Base-by-base conservation (phyloP, 176 grass and related monocot species). In the Oryza brachyantha region DNA sequence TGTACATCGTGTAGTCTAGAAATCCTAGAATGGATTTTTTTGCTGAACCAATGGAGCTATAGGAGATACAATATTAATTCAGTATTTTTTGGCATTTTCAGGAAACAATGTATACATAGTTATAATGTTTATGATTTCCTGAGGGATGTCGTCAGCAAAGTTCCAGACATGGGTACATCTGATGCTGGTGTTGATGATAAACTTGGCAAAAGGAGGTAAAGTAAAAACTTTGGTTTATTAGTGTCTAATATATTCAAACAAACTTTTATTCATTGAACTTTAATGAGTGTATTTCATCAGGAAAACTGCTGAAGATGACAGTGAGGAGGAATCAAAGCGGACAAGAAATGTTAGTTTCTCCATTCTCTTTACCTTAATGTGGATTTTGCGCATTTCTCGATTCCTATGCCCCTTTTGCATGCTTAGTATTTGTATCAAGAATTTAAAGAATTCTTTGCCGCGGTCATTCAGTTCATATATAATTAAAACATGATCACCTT, bases 41-140 rank as follows among this genome's bases (percentile, higher is more conserved):
- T n/a, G n/a, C n/a, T n/a, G n/a, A n/a, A n/a, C n/a, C n/a, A n/a
- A n/a, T n/a, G n/a, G n/a, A n/a, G n/a, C n/a, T n/a, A n/a, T n/a
- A n/a, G n/a, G n/a, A n/a, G n/a, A n/a, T n/a, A n/a, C n/a, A 32
- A 32, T 64, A 21, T 50, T 78, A 27, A 75, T 69, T 75, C 21
- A 55, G 0, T 66, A 78, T 9, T 66, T 9, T 66, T 84, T 83
- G 72, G 28, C 65, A 22, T 87, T 61, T 82, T 68, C 87, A 97
- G 95, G 89, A 97, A 94, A 65, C 85, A 94, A 36, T 98, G 92
- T 68, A 89, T 98, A 54, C 93, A 98, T 45, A 79, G 7, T 7
- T 93, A 91, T n/a, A 92, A 87, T 68, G 95, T 89, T 63, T 98
- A 92, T 79, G 95, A 98, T 92, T 98, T 98, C 85, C 90, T 98